These are phyloP conservation scores for Geotrichum bryndzae DNA, from an alignment of 1,139 yeast species.

Conservation along the genomic window DNA sequence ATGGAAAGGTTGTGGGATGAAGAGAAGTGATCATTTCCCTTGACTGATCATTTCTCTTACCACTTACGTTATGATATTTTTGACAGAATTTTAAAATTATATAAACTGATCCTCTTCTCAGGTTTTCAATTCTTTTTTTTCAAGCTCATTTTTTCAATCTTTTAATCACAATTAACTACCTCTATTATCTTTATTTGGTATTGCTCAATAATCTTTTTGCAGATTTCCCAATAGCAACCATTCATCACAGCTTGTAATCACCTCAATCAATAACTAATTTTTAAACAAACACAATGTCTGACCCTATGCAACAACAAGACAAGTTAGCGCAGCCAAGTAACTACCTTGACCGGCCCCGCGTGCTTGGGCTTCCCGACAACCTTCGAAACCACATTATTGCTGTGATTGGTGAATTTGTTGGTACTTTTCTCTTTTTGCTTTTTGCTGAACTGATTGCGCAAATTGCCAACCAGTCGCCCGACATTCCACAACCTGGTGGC, in stretches of 20 bases:
- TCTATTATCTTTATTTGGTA: neutral
- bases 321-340: neutral
- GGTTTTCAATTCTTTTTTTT: too few species aligned
- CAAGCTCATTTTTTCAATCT: too few species aligned
- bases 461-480: slow-evolving; percentile 66
- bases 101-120: too few species aligned
- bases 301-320: neutral
- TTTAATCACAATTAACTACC: neutral
- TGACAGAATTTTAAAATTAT: too few species aligned
- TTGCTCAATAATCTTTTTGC: too few species aligned
- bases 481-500: slow-evolving; percentile 35
- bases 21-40: too few species aligned
- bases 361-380: slow-evolving; percentile 38
- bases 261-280: neutral
- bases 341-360: slow-evolving; percentile 7
- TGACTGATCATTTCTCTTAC: too few species aligned
- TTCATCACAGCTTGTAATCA: neutral
- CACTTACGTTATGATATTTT: too few species aligned
- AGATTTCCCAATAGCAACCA: neutral
- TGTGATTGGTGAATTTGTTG: slow-evolving; percentile 65
- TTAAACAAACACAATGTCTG: neutral
- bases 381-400: slow-evolving; percentile 50
- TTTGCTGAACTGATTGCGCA: slow-evolving; percentile 80
- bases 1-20: too few species aligned
- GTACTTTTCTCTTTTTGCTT: slow-evolving; percentile 81